These are phyloP conservation scores for Pestalotiopsis fici DNA, from an alignment of 2,329 filamentous ascomycete genomes.

Conservation along the genomic window DNA sequence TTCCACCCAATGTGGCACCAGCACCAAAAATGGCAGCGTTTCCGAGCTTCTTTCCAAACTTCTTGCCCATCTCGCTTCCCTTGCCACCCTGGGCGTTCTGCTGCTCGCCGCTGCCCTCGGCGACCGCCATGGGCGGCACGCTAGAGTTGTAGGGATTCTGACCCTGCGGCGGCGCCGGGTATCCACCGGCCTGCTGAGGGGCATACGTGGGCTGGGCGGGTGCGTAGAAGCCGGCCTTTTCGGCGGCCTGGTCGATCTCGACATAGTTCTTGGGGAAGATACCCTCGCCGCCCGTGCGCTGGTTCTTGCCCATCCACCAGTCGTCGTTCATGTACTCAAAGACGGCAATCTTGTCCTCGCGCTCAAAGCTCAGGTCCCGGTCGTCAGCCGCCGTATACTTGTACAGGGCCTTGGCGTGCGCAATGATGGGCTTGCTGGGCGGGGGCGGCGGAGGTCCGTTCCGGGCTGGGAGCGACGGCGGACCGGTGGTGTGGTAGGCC, in stretches of 20 bases:
- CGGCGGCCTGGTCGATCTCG: slow-evolving; percentile 65
- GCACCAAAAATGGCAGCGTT: slow-evolving; percentile 86
- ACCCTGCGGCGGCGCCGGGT: slow-evolving; percentile 41
- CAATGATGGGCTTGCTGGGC: slow-evolving; percentile 60
- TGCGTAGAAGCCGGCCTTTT: slow-evolving; percentile 35
- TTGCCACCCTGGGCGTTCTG: slow-evolving; percentile 58
- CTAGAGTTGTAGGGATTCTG: slow-evolving; percentile 68
- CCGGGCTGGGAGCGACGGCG: slow-evolving; percentile 29
- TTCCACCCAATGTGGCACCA: slow-evolving; percentile 85
- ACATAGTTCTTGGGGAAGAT: slow-evolving; percentile 97
- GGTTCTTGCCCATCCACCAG: slow-evolving; percentile 93
- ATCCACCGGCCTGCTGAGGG: slow-evolving; percentile 28
- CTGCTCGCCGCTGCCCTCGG: slow-evolving; percentile 53
- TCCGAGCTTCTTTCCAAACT: slow-evolving; percentile 93
- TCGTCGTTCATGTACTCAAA: slow-evolving; percentile 94
- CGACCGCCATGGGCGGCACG: slow-evolving; percentile 75
- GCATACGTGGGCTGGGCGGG: slow-evolving; percentile 23
- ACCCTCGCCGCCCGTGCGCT: slow-evolving; percentile 79
- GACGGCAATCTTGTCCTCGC: slow-evolving; percentile 78
- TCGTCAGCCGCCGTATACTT: slow-evolving; percentile 77
- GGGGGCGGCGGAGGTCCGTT: slow-evolving; percentile 42
- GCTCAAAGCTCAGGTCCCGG: slow-evolving; percentile 79
- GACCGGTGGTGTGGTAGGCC: slow-evolving; percentile 50
- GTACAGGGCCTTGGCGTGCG: slow-evolving; percentile 80
- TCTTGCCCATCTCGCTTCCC: slow-evolving; percentile 78